These are phyloP conservation scores for Auricularia cornea DNA, from an alignment of 768 basidiomycete species.

Conservation along the genomic window DNA sequence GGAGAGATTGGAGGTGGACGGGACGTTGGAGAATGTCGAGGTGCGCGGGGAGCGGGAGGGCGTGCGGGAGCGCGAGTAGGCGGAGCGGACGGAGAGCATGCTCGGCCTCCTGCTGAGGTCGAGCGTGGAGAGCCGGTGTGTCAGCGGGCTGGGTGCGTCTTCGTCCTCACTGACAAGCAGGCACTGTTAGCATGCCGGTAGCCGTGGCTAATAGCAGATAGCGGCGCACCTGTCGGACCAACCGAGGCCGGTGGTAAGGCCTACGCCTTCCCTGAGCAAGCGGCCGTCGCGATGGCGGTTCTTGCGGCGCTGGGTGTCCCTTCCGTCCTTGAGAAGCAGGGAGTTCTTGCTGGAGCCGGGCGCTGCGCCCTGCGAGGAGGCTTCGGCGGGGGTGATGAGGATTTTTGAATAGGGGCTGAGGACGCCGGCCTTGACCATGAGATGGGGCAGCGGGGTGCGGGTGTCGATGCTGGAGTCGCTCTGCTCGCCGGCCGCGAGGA, in stretches of 20 bases:
- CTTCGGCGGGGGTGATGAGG: slow-evolving; percentile 19
- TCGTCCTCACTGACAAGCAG: slow-evolving; percentile 50
- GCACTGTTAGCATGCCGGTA: not conserved
- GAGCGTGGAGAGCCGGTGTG: slow-evolving; percentile 44
- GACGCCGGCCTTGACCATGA: slow-evolving; percentile 60
- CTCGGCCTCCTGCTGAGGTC: slow-evolving; percentile 7
- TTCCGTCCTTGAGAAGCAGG: slow-evolving; percentile 29
- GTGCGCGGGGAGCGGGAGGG: not conserved
- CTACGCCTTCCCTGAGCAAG: slow-evolving; percentile 51
- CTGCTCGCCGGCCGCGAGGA: not conserved
- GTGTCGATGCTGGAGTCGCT: not conserved
- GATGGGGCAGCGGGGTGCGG: slow-evolving; percentile 15
- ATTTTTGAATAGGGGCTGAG: slow-evolving; percentile 60
- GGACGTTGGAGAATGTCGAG: not conserved
- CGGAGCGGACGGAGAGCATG: not conserved
- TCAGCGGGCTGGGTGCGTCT: slow-evolving; percentile 60
- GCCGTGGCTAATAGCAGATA: not conserved
- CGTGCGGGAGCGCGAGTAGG: not conserved
- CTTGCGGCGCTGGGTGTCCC: slow-evolving; percentile 49
- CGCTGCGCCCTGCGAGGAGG: slow-evolving; percentile 14
- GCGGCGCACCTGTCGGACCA: slow-evolving; percentile 60
- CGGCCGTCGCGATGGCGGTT: slow-evolving; percentile 55
- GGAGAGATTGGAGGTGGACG: not conserved
- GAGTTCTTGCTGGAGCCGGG: not conserved
- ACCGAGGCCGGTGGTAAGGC: slow-evolving; percentile 62